Evolutionary conservation across 768 basidiomycete species (phyloP).

Genomic region (Mycena latifolia): DNA sequence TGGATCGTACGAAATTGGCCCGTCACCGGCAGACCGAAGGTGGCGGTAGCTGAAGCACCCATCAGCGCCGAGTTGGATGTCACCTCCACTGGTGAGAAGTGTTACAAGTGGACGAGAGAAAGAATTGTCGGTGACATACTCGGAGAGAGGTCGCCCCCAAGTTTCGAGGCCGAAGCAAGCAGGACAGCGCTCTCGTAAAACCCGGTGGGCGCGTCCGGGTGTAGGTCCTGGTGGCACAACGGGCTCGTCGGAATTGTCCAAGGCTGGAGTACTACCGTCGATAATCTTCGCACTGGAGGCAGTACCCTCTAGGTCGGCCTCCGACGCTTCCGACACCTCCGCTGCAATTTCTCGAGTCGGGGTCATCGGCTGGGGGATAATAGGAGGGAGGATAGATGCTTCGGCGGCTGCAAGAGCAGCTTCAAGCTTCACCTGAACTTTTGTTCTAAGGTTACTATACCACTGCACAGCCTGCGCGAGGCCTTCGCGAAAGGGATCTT

Average conservation of each 20-base stretch:
- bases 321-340: no score
- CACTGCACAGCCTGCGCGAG: conserved; percentile 44
- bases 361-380: not conserved
- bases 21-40: conserved; percentile 42
- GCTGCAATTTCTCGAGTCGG: not conserved
- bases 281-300: not conserved
- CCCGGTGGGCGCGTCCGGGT: conserved; percentile 26
- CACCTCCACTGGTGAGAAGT: conserved; percentile 43
- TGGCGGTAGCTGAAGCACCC: conserved; percentile 57
- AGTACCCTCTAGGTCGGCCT: no score
- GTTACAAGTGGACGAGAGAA: no score
- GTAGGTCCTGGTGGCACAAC: not conserved
- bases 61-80: conserved; percentile 52
- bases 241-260: not conserved
- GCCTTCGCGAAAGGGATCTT: conserved; percentile 47
- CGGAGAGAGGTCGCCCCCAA: conserved; percentile 40
- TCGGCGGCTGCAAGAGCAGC: conserved; percentile 16
- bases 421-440: conserved; percentile 35
- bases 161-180: conserved; percentile 47
- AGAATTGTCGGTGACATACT: conserved; percentile 18
- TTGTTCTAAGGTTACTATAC: conserved; percentile 39
- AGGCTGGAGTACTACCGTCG: not conserved
- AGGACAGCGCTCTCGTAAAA: conserved; percentile 47
- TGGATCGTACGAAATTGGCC: conserved; percentile 47
- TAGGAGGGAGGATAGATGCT: not conserved